Evolutionary conservation across 2,329 filamentous ascomycete genomes (phyloP), one percentile per base, ranked within the genome.

Genomic region (Epichloe aotearoae): DNA sequence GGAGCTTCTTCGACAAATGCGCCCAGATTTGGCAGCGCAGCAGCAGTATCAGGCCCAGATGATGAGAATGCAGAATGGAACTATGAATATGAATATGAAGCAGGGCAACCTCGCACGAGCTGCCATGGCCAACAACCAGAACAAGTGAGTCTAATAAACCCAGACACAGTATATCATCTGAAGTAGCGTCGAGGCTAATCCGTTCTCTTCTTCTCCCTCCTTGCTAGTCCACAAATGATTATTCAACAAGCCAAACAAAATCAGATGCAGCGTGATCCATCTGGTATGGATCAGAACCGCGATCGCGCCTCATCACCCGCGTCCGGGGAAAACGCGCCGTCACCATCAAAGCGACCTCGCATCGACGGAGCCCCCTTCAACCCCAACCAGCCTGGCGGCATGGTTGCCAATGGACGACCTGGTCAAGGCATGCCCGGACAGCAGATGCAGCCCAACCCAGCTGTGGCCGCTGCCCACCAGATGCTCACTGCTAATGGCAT

Each of bases 241-340:
- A 73, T 88, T 55, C 79, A 82, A 56, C 78, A 82, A 59, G 78
- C 79, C 65, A 83, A 89, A 69, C 81, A 86, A 61, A 82, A 83
- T 52, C 82, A 86, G 64, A 94, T 95, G 86, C 86, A 91, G 65
- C 79, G 88, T 53, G 88, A 95, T 61, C 86, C 87, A 50, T 91
- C 88, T 15, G 83, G 84, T 55, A 88, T 93, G 79, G 88, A 95
- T 60, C 84, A 85, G 66, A 88, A 84, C 67, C 86, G 85, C 53
- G 82, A 84, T 56, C 81, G 89, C 53, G 84, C 88, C 30, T 82
- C 84, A 52, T 95, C 91, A 36, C 91, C 91, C 7, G 82, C 83
- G 47, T 84, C 84, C 38, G 83, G 82, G 50, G 90, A 96, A 49
- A 93, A 93, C 61, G 89, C 88, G 26, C 88, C 89, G 4, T 97